Conservation (phyloP, 805 yeast species). For the Wickerhamiella dianesei region DNA sequence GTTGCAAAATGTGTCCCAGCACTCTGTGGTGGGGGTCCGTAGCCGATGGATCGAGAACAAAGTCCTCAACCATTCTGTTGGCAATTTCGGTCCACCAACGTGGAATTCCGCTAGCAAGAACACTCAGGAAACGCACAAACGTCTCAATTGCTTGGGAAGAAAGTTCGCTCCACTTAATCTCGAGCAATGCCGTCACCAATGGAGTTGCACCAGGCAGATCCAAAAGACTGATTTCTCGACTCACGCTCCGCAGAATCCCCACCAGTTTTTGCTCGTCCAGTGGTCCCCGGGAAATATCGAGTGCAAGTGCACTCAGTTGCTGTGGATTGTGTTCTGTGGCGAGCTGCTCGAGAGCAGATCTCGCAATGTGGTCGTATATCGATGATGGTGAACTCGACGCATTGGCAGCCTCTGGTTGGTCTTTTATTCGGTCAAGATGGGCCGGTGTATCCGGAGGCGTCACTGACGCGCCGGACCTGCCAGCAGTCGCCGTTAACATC, state of each 20-base stretch:
- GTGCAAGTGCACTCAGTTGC: constrained; percentile 6
- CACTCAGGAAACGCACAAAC: constrained; percentile 60
- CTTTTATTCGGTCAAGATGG: background rate
- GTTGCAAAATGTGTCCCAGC: constrained; percentile 46
- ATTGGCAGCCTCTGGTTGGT: background rate
- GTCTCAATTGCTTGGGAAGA: constrained; percentile 33
- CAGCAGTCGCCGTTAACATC: background rate
- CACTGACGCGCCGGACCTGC: background rate
- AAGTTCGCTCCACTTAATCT: constrained; percentile 46
- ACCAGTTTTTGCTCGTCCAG: constrained; percentile 31
- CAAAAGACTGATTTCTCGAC: constrained; percentile 52
- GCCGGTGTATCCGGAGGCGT: background rate
- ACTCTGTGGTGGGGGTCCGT: constrained; percentile 47
- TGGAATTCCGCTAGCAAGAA: constrained; percentile 74
- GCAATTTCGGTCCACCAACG: constrained; percentile 85
- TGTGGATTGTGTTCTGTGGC: constrained; percentile 4
- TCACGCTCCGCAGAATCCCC: constrained; percentile 43
- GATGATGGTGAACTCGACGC: background rate
- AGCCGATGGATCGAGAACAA: constrained; percentile 26
- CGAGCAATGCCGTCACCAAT: constrained; percentile 49
- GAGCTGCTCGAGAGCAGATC: constrained; percentile 12
- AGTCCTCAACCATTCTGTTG: constrained; percentile 48
- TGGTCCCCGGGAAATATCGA: constrained; percentile 3
- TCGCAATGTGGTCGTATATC: constrained; percentile 8
- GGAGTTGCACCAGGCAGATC: constrained; percentile 36